Evolutionary conservation across 176 grass and related monocot species (phyloP).

Genomic region (Cenchrus purpureus): DNA sequence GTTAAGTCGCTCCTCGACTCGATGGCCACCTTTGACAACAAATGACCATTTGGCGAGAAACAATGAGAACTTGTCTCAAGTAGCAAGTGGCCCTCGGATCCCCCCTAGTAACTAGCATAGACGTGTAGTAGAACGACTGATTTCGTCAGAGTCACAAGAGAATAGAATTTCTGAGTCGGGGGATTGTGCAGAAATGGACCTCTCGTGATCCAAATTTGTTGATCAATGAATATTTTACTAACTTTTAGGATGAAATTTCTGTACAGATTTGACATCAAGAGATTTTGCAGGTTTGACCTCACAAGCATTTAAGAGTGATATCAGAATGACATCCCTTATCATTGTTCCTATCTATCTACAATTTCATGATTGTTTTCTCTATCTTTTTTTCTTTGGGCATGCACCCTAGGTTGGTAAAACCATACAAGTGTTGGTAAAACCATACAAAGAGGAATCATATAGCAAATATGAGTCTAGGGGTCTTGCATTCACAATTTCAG

Average conservation of each 20-base stretch:
- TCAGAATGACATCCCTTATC: constrained; percentile 22
- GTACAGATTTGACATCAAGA: constrained; percentile 93
- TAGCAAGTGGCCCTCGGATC: no score
- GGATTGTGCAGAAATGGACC: no score
- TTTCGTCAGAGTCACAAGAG: no score
- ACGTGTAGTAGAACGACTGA: no score
- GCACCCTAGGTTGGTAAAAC: no score
- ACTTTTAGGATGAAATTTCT: constrained; percentile 23
- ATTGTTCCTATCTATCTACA: background rate
- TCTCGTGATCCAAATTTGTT: no score
- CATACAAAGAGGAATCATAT: background rate
- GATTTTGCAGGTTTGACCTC: constrained; percentile 91
- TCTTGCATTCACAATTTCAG: constrained; percentile 6
- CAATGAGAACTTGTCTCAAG: no score
- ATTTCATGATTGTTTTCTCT: background rate
- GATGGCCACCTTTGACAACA: no score
- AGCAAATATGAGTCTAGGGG: background rate
- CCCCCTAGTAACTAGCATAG: no score
- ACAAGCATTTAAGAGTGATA: constrained; percentile 82
- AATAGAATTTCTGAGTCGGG: no score
- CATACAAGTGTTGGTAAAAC: background rate
- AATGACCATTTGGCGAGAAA: no score
- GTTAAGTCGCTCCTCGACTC: no score
- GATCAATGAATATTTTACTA: constrained; percentile 30
- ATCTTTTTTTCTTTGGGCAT: background rate